Evolutionary conservation across 2,329 filamentous ascomycete species (phyloP).

Genomic region (Stagonosporopsis tanaceti): DNA sequence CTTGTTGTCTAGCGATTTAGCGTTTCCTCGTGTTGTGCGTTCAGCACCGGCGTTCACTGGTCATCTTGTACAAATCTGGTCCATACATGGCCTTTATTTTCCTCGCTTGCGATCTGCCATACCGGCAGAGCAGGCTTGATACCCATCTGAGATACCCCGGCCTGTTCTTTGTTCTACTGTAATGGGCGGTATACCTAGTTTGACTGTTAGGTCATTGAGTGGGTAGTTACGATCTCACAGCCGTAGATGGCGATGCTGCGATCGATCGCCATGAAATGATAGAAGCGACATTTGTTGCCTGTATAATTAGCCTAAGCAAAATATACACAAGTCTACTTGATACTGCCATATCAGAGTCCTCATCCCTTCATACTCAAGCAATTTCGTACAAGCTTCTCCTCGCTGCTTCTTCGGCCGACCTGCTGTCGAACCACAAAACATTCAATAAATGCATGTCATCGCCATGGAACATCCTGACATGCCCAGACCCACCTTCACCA

Average conservation of each 20-base stretch:
- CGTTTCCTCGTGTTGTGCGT: slow-evolving; percentile 27
- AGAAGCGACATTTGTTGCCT: slow-evolving; percentile 10
- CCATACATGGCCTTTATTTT: slow-evolving; percentile 8
- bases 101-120: slow-evolving; percentile 7
- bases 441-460: slow-evolving; percentile 4
- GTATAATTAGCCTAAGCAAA: slow-evolving; percentile 15
- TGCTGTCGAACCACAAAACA: slow-evolving; percentile 5
- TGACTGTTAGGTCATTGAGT: slow-evolving; percentile 12
- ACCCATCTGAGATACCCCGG: slow-evolving; percentile 38
- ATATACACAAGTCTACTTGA: not conserved
- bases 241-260: slow-evolving; percentile 19
- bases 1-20: slow-evolving; percentile 35
- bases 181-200: slow-evolving; percentile 25
- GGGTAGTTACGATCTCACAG: slow-evolving; percentile 18
- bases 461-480: slow-evolving; percentile 8
- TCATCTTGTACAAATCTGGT: slow-evolving; percentile 9
- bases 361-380: not conserved
- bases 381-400: not conserved
- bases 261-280: slow-evolving; percentile 15
- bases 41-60: slow-evolving; percentile 28
- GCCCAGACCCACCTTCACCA: slow-evolving; percentile 8
- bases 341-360: not conserved
- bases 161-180: slow-evolving; percentile 24
- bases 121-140: slow-evolving; percentile 28
- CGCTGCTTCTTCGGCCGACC: not conserved